Conservation (phyloP, 2,329 filamentous ascomycete genomes). For the Colletotrichum abscissum region DNA sequence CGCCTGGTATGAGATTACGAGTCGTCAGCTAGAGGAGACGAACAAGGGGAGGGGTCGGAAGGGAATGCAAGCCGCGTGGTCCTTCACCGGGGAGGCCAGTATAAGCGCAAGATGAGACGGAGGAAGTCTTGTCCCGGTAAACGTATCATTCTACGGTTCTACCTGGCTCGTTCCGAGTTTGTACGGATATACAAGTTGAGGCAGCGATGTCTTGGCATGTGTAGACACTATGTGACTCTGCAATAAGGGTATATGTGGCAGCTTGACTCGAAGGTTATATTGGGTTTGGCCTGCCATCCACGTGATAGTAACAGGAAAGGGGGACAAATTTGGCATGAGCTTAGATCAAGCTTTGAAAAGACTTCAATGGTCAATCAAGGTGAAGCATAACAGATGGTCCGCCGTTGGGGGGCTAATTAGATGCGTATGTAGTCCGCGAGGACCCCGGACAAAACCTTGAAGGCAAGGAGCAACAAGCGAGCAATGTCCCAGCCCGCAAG, state of each 20-base stretch:
- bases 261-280: background rate
- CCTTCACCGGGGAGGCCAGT: background rate
- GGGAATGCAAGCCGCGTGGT: background rate
- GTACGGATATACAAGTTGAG: background rate
- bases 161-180: background rate
- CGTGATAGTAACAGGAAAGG: background rate
- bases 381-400: background rate
- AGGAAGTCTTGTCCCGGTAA: background rate
- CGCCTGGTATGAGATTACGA: background rate
- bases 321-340: background rate
- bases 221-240: background rate
- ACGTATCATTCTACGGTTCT: background rate
- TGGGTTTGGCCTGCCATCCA: background rate
- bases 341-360: background rate
- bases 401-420: background rate
- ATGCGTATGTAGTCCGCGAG: background rate
- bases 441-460: background rate
- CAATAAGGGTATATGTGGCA: background rate
- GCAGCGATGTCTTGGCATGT: background rate
- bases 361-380: background rate
- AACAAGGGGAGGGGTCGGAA: background rate
- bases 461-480: background rate
- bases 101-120: background rate
- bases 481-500: background rate
- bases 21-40: background rate